Evolutionary conservation across 768 basidiomycete genomes (phyloP).

Genomic region (Mycena indigotica): DNA sequence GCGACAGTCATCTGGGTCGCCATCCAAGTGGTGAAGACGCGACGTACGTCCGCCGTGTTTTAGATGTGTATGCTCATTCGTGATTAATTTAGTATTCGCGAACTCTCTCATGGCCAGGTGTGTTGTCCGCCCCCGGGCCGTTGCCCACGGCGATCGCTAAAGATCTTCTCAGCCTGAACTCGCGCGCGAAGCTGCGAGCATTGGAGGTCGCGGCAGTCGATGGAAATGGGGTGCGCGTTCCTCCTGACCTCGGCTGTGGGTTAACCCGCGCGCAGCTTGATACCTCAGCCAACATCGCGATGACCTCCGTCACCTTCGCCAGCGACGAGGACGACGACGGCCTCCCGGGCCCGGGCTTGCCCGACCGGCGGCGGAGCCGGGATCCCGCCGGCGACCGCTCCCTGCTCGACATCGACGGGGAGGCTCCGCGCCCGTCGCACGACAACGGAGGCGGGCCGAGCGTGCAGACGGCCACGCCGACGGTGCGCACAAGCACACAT

Average conservation of each 20-base stretch:
- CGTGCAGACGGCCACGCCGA: too few relatives aligned
- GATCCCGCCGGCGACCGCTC: too few relatives aligned
- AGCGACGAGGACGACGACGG: too few relatives aligned
- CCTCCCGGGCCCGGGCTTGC: too few relatives aligned
- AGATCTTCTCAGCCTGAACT: not conserved
- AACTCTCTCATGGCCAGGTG: slow-evolving; percentile 8
- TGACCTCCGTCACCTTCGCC: not conserved
- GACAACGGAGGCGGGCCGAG: too few relatives aligned
- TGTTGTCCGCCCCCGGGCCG: not conserved
- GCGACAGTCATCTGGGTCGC: not conserved
- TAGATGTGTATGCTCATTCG: too few relatives aligned
- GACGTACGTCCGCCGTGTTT: not conserved
- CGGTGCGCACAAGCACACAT: too few relatives aligned
- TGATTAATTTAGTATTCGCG: not conserved
- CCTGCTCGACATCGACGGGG: too few relatives aligned
- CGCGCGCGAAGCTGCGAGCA: not conserved
- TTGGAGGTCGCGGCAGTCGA: not conserved
- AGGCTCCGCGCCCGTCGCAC: too few relatives aligned
- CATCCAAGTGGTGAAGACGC: not conserved
- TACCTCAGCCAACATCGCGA: not conserved
- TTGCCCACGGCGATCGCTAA: not conserved
- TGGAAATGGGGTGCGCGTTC: not conserved
- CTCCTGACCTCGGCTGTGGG: not conserved
- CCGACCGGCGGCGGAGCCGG: too few relatives aligned
- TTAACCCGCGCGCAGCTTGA: not conserved